Evolutionary conservation across 129 eudicot species (phyloP).

Genomic region (Dittrichia graveolens): DNA sequence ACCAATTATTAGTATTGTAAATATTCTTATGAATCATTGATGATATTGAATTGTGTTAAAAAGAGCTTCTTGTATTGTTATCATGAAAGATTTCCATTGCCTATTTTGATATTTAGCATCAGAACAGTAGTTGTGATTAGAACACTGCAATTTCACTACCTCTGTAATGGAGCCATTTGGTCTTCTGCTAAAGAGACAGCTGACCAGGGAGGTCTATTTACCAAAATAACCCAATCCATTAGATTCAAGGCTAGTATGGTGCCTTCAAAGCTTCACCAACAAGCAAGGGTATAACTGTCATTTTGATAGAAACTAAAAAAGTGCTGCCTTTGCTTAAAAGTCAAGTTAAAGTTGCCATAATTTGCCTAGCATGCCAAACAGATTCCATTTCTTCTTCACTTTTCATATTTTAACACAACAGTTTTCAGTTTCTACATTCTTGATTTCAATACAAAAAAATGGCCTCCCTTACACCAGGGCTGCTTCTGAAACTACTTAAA

Average conservation of each 20-base stretch:
- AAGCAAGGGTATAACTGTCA: constrained; percentile 35
- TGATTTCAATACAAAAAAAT: constrained; percentile 29
- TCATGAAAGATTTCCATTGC: background rate
- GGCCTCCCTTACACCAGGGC: constrained; percentile 88
- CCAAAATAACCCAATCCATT: constrained; percentile 19
- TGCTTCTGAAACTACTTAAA: constrained; percentile 74
- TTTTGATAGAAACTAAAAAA: constrained; percentile 18
- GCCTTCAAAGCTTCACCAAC: constrained; percentile 3
- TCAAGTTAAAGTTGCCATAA: constrained; percentile 48
- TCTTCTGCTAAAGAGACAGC: constrained; percentile 50
- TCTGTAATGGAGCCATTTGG: constrained; percentile 43
- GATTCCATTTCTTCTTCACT: constrained; percentile 21
- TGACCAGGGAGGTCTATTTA: constrained; percentile 25
- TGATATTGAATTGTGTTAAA: background rate
- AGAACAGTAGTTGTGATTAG: constrained; percentile 27
- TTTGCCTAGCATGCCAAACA: constrained; percentile 21
- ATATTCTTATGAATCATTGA: constrained; percentile 19
- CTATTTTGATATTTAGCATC: constrained; percentile 3
- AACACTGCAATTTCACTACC: constrained; percentile 40
- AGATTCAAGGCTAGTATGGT: constrained; percentile 10
- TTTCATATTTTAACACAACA: constrained; percentile 20
- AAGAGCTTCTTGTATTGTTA: constrained; percentile 1
- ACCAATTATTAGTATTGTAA: constrained; percentile 22
- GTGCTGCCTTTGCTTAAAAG: constrained; percentile 61
- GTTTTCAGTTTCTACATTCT: constrained; percentile 15